Evolutionary conservation across 2,329 filamentous ascomycete genomes (phyloP), one percentile per base, ranked within the genome.

Genomic region (Dactylella cylindrospora): DNA sequence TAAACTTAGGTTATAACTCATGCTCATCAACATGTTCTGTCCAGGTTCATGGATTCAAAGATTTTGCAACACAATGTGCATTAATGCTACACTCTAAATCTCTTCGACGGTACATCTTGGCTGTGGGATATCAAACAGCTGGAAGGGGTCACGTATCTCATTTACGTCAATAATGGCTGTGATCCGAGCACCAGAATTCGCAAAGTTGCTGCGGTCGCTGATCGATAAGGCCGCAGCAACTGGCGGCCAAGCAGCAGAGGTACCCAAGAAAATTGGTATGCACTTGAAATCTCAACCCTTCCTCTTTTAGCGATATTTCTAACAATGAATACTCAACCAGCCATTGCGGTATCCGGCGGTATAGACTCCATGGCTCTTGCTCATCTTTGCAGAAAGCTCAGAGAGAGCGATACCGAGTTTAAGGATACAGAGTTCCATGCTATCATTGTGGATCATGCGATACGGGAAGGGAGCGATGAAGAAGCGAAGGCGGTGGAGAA

Each of bases 281-380:
- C 25, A 32, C 19, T 9, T 10, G 7, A 29, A 17, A 43, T 3
- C 19, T 5, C 4, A 19, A 19, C n/a, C 5, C 10, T 38, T n/a
- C 12, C 10, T 9, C 17, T 9, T n/a, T n/a, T 19, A 25, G 3
- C 7, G 13, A 43, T 13, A 39, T 39, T 43, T 26, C 31, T 4
- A 23, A 12, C 3, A 6, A 12, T n/a, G 22, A 20, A n/a, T 25
- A n/a, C n/a, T 38, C 13, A 35, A 19, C 22, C 65, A 88, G 85
- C 80, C 49, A 76, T 97, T 59, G 93, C 90, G 12, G 77, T 97
- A 64, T 96, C 90, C 70, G 93, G 93, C 19, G 93, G 93, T 5
- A 87, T 93, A 31, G 93, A 98, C 73, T 97, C 91, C n/a, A 98
- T 97, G 90, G 91, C 91, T 22, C 77, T 98, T 61, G 89, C 90